Evolutionary conservation across 1,284 basidiomycete species (phyloP).

Genomic region (Leccinum angustisporum): DNA sequence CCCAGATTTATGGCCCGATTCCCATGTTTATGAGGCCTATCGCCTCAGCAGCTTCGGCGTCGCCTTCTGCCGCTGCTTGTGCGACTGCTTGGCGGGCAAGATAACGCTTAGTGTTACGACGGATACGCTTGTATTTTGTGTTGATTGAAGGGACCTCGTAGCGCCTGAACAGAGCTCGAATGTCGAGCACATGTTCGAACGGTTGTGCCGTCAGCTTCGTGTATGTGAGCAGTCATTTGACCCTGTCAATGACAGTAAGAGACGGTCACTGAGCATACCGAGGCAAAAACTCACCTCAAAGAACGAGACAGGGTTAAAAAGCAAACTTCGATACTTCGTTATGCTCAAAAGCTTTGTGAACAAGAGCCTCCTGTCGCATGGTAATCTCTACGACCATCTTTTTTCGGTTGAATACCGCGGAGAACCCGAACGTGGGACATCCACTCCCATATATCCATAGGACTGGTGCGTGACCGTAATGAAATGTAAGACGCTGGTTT

Average conservation of each 20-base stretch:
- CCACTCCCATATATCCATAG: constrained; percentile 96
- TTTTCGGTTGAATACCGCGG: constrained; percentile 94
- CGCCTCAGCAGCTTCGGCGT: constrained; percentile 87
- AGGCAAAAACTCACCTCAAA: constrained; percentile 67
- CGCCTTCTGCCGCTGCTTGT: constrained; percentile 88
- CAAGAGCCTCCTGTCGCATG: constrained; percentile 87
- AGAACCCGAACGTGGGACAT: constrained; percentile 88
- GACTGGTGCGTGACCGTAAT: no score
- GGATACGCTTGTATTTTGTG: constrained; percentile 98
- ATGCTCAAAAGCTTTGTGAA: constrained; percentile 64
- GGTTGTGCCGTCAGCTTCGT: constrained; percentile 98
- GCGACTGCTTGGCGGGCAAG: constrained; percentile 92
- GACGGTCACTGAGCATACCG: background rate
- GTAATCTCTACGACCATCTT: constrained; percentile 97
- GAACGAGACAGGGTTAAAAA: constrained; percentile 81
- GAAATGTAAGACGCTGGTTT: no score
- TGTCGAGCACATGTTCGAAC: constrained; percentile 97
- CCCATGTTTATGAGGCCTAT: constrained; percentile 94
- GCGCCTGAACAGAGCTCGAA: constrained; percentile 82
- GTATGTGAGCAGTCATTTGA: constrained; percentile 97
- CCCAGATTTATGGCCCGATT: constrained; percentile 96
- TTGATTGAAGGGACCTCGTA: constrained; percentile 95
- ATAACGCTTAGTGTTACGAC: constrained; percentile 92
- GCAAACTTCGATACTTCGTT: constrained; percentile 63
- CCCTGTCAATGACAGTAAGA: constrained; percentile 50